Base-by-base conservation (phyloP, 2,329 filamentous ascomycete species). In the Pseudogymnoascus sp. region DNA sequence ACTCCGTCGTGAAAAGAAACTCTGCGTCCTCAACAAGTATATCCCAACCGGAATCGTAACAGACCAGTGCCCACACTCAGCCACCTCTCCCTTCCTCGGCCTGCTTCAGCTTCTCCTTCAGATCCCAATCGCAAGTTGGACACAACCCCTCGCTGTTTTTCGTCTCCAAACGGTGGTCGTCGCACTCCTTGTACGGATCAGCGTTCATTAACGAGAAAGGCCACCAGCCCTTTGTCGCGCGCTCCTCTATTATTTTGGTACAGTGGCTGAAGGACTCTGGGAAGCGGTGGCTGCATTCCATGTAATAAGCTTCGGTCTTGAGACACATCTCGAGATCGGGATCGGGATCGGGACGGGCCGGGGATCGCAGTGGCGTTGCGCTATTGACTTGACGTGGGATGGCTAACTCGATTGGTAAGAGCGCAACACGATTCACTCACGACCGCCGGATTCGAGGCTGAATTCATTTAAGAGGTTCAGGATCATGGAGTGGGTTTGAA, bases 281-380 rank as follows among this genome's bases (percentile, higher is more conserved):
- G 28, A 54, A 54, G n/a, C 47, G 47, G 47, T 54, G 47, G 11
- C n/a, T 32, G 47, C 47, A 54, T 12, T 32, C 47, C 47, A 12
- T 20, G 47, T 54, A 54, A 54, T 54, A 54, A 54, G 47, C 47
- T 32, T 54, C 47, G 8, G 47, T 54, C 28, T 32, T 54, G 47
- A 54, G 47, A 54, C 47, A 54, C 47, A 54, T 54, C 12, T 30
- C n/a, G 25, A 32, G 14, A 12, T 12, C 47, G 47, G 28, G 47
- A 54, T 32, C 28, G 28, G 25, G 47, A 54, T 54, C 28, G 47
- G 25, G 47, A 6, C 47, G 28, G 47, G 25, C 28, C 47, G n/a
- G n/a, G 3, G 47, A 54, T 50, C 8, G 25, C 30, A 30, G 6
- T 50, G 43, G 43, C 28, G 47, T 54, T 16, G 47, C 47, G 28